These are phyloP conservation scores for Spathaspora passalidarum DNA, from an alignment of 805 yeast species.

Conservation along the genomic window DNA sequence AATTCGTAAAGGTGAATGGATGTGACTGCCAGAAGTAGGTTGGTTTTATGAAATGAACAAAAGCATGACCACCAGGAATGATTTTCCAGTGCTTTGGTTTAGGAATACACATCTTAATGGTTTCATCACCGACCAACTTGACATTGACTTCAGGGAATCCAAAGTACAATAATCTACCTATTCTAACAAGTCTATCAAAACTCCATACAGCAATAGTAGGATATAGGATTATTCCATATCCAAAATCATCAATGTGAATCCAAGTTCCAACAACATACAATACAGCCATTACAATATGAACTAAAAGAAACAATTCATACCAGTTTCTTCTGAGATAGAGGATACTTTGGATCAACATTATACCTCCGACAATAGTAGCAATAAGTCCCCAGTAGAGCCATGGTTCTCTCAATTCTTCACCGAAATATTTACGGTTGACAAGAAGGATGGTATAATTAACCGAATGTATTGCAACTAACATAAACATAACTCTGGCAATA, in stretches of 20 bases:
- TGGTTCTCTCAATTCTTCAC: conserved; percentile 12
- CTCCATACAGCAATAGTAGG: conserved; percentile 36
- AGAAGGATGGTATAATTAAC: conserved; percentile 19
- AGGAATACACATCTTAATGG: conserved; percentile 41
- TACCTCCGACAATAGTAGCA: conserved; percentile 32
- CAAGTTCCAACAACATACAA: conserved; percentile 52
- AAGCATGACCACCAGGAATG: conserved; percentile 38
- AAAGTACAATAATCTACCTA: conserved; percentile 28
- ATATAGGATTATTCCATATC: conserved; percentile 20
- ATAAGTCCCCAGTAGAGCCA: conserved; percentile 34
- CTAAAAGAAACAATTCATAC: conserved; percentile 49
- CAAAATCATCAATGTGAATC: conserved; percentile 44
- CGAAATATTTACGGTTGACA: conserved; percentile 11
- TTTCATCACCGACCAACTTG: conserved; percentile 35
- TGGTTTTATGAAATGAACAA: conserved; percentile 37
- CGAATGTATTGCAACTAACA: conserved; percentile 29
- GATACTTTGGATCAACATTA: conserved; percentile 28
- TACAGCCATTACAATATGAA: conserved; percentile 30
- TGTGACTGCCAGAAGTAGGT: conserved; percentile 45
- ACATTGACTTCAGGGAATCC: conserved; percentile 35
- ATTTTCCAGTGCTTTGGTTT: conserved; percentile 47
- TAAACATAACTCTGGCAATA: conserved; percentile 33
- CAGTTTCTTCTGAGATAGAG: conserved; percentile 44
- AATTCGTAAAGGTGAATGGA: conserved; percentile 38
- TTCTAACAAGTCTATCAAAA: conserved; percentile 32